Base-by-base conservation (phyloP, 2,329 filamentous ascomycete genomes). In the Xylaria sp. region DNA sequence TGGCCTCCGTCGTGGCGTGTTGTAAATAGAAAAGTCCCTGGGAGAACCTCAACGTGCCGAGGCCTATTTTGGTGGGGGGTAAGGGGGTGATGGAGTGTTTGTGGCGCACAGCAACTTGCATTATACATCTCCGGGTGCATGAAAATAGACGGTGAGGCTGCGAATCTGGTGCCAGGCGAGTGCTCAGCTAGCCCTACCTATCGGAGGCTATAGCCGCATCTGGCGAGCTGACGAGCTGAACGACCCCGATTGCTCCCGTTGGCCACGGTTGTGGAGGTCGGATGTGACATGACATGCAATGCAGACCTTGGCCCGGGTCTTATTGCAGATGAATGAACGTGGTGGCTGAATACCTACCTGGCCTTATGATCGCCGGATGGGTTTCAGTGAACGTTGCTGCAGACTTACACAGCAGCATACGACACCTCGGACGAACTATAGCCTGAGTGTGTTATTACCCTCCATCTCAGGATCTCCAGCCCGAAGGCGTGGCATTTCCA, bases 111-210 rank as follows among this genome's bases (percentile, higher is more conserved):
- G 33, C 41, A 27, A 19, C 37, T 21, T 48, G 41, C 48, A 54
- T 43, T 19, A 46, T 47, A 38, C 29, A 27, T 51, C 3, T 13
- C 25, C 25, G 15, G 33, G 27, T 25, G 43, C 25, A 17, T 31
- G 27, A 19, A 35, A 54, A 47, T 38, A 41, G 43, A 43, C 21
- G 23, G 44, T 46, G 51, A 44, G 31, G 25, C 53, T 40, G 46
- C 52, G 10, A 56, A 49, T 46, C 33, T 47, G 10, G 21, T 41
- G 47, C 38, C 41, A 56, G 38, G 38, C 58, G 49, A 25, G 21
- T 38, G 47, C 54, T 65, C 59, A 65, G 59, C 62, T 65, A 51
- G 59, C 62, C 59, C 58, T 62, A 65, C 51, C 31, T 29, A 43
- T 23, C n/a, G 41, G 44, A 46, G 54, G 23, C 40, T 61, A 64